Evolutionary conservation across 1,139 yeast species (phyloP).

Genomic region (Taphrina flavorubra): DNA sequence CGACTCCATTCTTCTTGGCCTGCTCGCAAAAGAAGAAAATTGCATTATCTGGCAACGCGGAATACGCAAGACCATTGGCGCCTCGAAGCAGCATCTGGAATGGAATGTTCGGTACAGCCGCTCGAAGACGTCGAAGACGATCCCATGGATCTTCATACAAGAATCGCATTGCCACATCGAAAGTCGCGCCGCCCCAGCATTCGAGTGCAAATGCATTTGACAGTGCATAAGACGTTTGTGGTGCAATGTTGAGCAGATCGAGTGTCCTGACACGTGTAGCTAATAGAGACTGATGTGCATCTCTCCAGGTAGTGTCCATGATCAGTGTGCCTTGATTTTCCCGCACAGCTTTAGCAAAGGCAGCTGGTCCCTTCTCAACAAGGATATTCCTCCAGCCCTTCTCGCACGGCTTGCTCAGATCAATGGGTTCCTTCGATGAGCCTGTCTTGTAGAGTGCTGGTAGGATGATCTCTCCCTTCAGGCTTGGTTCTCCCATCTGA

Average conservation of each 20-base stretch:
- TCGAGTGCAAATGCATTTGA: constrained; percentile 92
- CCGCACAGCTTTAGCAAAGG: constrained; percentile 86
- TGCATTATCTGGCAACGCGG: constrained; percentile 96
- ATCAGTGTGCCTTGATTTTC: constrained; percentile 81
- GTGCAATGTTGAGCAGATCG: constrained; percentile 89
- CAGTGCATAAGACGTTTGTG: constrained; percentile 88
- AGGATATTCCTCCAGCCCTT: constrained; percentile 92
- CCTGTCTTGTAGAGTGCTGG: constrained; percentile 72
- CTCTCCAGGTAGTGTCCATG: constrained; percentile 99
- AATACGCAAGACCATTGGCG: constrained; percentile 98
- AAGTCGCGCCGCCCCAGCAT: constrained; percentile 99
- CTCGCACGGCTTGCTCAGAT: constrained; percentile 63
- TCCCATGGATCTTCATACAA: constrained; percentile 99
- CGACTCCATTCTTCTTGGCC: constrained; percentile 96
- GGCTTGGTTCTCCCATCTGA: constrained; percentile 88
- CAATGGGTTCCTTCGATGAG: constrained; percentile 61
- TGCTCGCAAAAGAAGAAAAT: constrained; percentile 94
- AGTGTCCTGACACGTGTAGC: constrained; percentile 97
- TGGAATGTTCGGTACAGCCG: constrained; percentile 94
- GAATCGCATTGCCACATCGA: constrained; percentile 98
- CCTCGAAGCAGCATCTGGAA: constrained; percentile 99
- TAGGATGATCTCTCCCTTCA: constrained; percentile 71
- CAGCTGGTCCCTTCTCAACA: constrained; percentile 83
- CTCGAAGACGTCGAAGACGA: constrained; percentile 83
- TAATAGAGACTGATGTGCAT: constrained; percentile 96